Base-by-base conservation (phyloP, 2,329 filamentous ascomycete species). In the Penicillium sp. region DNA sequence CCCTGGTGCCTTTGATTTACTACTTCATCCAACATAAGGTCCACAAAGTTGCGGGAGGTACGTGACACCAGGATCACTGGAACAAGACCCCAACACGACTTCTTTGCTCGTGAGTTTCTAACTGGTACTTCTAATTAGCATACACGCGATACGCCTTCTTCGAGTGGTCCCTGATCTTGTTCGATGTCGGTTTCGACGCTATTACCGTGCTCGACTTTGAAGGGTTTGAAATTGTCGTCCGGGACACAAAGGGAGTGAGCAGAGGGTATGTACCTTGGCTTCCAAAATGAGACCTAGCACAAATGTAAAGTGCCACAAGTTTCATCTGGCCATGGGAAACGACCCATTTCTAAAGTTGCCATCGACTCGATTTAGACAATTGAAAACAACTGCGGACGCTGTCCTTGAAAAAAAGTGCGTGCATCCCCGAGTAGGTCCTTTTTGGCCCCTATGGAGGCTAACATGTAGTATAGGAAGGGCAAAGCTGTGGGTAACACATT, bases 11-110 rank as follows among this genome's bases (percentile, higher is more conserved):
- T 28, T 75, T 98, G 66, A 80, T 97, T 18, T 97, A 96, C 75
- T 98, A 90, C 68, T 98, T 96, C 67, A 95, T 98, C 55, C 93
- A 96, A 69, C 93, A 98, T 77, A 98, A 98, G 72, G 88, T 98
- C 45, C 90, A 98, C 68, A 88, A 85, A 50, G 82, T 97, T 52
- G 78, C 93, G 49, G 93, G 93, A 78, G 93, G 91, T 97, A 76
- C 70, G 84, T 48, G 4, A 5, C n/a, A 24, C 18, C 9, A 13
- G 11, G 9, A 9, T n/a, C 3, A 9, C 5, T 4, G 4, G 12
- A 4, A 35, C 9, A 8, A 9, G 1, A 35, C 9, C 12, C 5
- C 33, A 6, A 13, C 25, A 3, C 5, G 11, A 11, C 9, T 48
- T 27, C 25, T 26, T 24, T 33, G 18, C 28, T 24, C 18, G 29